These are phyloP conservation scores for Nyssa sinensis DNA, from an alignment of 148 eudicot genomes.

Conservation along the genomic window DNA sequence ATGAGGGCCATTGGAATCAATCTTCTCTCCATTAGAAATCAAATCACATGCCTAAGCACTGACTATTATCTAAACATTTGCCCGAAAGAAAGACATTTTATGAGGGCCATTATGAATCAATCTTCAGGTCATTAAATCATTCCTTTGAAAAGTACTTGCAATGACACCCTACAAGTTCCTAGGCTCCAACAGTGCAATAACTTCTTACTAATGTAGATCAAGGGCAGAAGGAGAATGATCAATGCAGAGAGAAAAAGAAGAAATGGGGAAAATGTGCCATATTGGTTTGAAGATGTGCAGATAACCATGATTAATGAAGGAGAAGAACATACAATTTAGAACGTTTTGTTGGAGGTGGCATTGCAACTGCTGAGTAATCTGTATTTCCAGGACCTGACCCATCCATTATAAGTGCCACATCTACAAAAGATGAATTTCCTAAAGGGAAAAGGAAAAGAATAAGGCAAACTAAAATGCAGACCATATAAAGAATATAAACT, in stretches of 20 bases:
- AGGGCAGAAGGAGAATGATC: neutral
- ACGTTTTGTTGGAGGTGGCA: conserved; percentile 47
- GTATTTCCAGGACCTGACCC: conserved; percentile 28
- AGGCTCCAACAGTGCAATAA: neutral
- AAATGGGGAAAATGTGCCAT: conserved; percentile 1
- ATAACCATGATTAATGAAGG: conserved; percentile 2
- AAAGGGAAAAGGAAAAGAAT: conserved; percentile 1
- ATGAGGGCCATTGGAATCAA: too few species aligned
- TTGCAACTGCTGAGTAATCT: conserved; percentile 26
- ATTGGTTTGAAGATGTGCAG: conserved; percentile 2
- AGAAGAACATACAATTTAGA: conserved; percentile 45
- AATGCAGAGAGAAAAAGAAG: neutral
- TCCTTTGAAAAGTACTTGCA: neutral
- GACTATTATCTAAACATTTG: conserved; percentile 5
- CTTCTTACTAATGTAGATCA: conserved; percentile 12
- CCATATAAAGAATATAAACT: neutral
- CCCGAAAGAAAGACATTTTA: neutral
- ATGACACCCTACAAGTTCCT: neutral
- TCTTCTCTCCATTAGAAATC: too few species aligned
- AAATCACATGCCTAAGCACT: conserved; percentile 7
- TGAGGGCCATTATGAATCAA: neutral
- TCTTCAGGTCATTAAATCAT: neutral
- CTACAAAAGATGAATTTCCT: conserved; percentile 21
- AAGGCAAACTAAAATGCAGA: conserved; percentile 4
- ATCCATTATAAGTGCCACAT: conserved; percentile 20